Base-by-base conservation (phyloP, 2,329 filamentous ascomycete genomes). In the Fusarium anthophilum region DNA sequence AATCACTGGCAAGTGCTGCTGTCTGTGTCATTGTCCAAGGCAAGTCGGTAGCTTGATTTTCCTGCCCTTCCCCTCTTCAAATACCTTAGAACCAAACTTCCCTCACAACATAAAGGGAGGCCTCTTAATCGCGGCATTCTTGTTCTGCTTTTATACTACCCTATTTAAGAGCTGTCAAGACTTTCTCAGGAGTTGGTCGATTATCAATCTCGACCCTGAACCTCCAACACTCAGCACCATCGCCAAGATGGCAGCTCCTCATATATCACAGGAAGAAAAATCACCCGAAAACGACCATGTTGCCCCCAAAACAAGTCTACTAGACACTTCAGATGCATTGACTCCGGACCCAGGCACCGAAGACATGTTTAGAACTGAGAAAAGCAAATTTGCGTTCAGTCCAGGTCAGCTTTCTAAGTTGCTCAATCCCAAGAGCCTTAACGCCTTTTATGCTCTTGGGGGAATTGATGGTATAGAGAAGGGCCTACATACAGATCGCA, bases 301-400 rank as follows among this genome's bases (percentile, higher is more conserved):
- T 32, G 51, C 58, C 48, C 59, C 70, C 58, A 72, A 70, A 18
- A 60, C 39, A 24, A 70, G 65, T 54, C 58, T 72, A 24, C 56
- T 79, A 58, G 75, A 82, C 63, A 73, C 74, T 35, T 66, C 76
- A 30, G 79, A 82, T 74, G 81, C 80, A 30, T 69, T 82, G 24
- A 82, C 80, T 20, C 81, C 80, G 45, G 93, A 95, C 79, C 92
- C 91, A 8, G 92, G 92, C 18, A 93, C 90, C 1, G 93, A 95
- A 82, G 88, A 86, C 45, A 92, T 94, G 79, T 95, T 93, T 79
- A 81, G 88, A 48, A 91, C 95, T 22, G 87, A 91, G 11, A 85
- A 94, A 79, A 97, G 95, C 80, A 91, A 91, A 6, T 97, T 97
- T 79, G 94, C 93, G n/a, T 97, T 93, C 79, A 91, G 91, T 6